A percentile compares a stretch with the other conserved stretches of the same genome.
Conservation (phyloP, 495 filamentous ascomycete species). For the Aspergillus panamensis region DNA sequence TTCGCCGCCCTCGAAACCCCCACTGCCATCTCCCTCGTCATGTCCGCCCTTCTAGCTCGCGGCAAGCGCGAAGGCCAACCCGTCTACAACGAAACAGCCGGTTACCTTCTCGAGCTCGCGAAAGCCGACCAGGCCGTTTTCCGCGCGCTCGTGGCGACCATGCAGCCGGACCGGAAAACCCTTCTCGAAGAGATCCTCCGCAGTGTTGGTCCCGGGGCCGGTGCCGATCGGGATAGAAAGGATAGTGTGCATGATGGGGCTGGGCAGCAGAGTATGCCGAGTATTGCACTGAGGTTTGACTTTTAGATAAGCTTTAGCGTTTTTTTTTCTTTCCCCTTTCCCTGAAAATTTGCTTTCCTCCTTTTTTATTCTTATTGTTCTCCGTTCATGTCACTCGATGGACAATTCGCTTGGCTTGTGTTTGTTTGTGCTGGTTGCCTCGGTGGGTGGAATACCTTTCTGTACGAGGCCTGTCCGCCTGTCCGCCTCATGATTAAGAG, state of each 20-base stretch:
- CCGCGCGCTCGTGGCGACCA: conserved; percentile 64
- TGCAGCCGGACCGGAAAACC: conserved; percentile 66
- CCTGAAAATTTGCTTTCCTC: neutral
- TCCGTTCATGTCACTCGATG: neutral
- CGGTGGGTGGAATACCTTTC: no score
- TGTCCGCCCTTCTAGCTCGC: conserved; percentile 75
- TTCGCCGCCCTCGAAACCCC: conserved; percentile 47
- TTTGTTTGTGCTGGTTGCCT: neutral
- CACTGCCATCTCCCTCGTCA: conserved; percentile 65
- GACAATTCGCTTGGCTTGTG: no score
- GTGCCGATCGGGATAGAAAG: conserved; percentile 26
- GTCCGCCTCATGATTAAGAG: neutral
- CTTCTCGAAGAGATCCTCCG: conserved; percentile 83
- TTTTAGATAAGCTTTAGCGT: conserved; percentile 52
- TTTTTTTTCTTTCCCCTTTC: conserved; percentile 2
- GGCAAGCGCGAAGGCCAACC: conserved; percentile 51
- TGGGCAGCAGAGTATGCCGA: conserved; percentile 63
- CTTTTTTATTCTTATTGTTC: neutral
- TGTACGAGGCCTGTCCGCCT: neutral
- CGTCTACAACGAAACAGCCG: conserved; percentile 66
- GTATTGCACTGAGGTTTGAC: conserved; percentile 91
- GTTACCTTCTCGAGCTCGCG: conserved; percentile 75
- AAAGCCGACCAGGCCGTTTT: conserved; percentile 69
- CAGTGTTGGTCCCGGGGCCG: conserved; percentile 46
- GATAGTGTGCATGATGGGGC: conserved; percentile 34